Evolutionary conservation across 2,329 filamentous ascomycete species (phyloP).

Genomic region (Aureobasidium sp.): DNA sequence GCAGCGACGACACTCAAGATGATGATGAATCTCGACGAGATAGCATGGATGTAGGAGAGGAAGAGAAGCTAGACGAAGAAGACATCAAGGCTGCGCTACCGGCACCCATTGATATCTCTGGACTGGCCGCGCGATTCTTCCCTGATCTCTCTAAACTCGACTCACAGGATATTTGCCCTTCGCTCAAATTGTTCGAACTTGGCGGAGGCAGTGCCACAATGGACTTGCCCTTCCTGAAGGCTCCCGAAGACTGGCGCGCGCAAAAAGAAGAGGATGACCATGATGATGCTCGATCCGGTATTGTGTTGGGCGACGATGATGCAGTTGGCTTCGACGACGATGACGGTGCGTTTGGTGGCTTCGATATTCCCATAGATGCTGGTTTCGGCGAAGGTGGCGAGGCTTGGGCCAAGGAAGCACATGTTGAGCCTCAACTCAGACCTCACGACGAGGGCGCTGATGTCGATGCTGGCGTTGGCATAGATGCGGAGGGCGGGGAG

Average conservation of each 20-base stretch:
- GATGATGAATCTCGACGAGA: constrained; percentile 36
- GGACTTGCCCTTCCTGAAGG: constrained; percentile 93
- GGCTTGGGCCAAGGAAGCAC: constrained; percentile 93
- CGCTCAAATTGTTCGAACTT: constrained; percentile 92
- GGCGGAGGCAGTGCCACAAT: constrained; percentile 86
- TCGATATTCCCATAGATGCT: constrained; percentile 68
- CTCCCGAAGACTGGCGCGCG: constrained; percentile 80
- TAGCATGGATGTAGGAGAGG: constrained; percentile 47
- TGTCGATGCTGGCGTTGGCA: constrained; percentile 60
- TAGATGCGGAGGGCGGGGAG: constrained; percentile 46
- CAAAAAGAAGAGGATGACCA: constrained; percentile 61
- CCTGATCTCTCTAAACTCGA: constrained; percentile 81
- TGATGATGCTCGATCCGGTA: constrained; percentile 75
- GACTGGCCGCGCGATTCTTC: constrained; percentile 85
- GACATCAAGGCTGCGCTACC: constrained; percentile 53
- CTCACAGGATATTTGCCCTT: constrained; percentile 92
- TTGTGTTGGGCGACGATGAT: constrained; percentile 90
- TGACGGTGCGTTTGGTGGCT: constrained; percentile 69
- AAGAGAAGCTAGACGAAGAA: constrained; percentile 44
- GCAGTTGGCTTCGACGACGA: constrained; percentile 86
- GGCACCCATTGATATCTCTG: constrained; percentile 80
- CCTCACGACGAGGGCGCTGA: constrained; percentile 68
- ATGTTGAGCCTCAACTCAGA: constrained; percentile 85
- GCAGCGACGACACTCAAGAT: constrained; percentile 84
- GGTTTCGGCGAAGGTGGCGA: constrained; percentile 97